Evolutionary conservation across 2,329 filamentous ascomycete species (phyloP), one percentile per base, ranked within the genome.

Genomic region (Talaromyces sp.): DNA sequence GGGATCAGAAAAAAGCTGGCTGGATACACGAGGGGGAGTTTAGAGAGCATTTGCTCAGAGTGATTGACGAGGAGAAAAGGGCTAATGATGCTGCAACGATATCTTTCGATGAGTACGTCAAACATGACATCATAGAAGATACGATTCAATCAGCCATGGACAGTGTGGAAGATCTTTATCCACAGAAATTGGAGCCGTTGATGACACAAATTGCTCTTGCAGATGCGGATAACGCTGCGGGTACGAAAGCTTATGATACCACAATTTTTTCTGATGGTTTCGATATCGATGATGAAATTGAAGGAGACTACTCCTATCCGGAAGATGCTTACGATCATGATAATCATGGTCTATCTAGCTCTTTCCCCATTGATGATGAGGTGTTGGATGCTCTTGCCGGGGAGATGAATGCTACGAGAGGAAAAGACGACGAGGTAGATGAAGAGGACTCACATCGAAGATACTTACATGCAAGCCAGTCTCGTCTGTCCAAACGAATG

Each of bases 1-100:
- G 93, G 62, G 85, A 91, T 66, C 86, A 87, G 2, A 85, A 89
- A 45, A 83, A 87, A n/a, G 87, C 88, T n/a, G 89, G 88, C 0
- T 99, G 95, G 94, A 90, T 97, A 63, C 93, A 97, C 70, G 94
- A 98, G 74, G 88, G 92, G 56, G 93, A 97, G 72, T 94, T 90
- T 72, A 83, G 87, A 37, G 81, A 88, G 50, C 84, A 90, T 70
- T 81, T 96, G 1, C 77, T 81, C 35, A 79, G 85, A 31, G 81
- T 96, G 27, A 86, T 91, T 9, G 74, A 79, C 1, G 82, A 89
- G 27, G 93, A 97, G 74, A 84, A 81, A 66, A 77, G 77, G 5
- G 81, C 83, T 43, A 78, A 77, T 31, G 75, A 80, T 27, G 80
- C 17, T 72, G 75, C 6, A 74, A 81, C 10, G 68, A 85, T 13